phyloP scores from a whole-genome alignment of 1,284 basidiomycete species.

The Tilletia indica region DNA sequence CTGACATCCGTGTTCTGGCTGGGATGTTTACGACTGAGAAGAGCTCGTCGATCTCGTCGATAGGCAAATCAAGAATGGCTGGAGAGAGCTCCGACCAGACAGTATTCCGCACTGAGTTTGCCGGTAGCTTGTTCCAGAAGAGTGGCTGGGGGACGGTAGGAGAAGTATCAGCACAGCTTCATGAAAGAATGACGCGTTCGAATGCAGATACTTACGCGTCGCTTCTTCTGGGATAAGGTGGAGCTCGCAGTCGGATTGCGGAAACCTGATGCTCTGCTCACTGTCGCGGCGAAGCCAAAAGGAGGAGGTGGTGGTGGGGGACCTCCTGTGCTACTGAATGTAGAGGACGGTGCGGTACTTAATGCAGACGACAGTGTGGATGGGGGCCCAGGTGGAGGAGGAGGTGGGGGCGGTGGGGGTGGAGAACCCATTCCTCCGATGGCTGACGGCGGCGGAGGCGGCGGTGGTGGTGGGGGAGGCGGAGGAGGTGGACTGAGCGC shows the following conservation, averaged over 20 bases:
- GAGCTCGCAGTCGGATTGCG: not conserved
- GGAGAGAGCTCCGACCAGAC: constrained; percentile 69
- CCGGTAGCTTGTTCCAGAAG: constrained; percentile 80
- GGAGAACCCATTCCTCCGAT: constrained; percentile 65
- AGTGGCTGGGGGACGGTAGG: constrained; percentile 63
- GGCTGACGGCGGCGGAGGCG: constrained; percentile 17
- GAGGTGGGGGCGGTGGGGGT: not conserved
- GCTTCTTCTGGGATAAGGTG: constrained; percentile 58
- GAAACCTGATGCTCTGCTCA: constrained; percentile 10
- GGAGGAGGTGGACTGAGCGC: constrained; percentile 23
- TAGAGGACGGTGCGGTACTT: no score
- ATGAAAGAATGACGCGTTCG: no score
- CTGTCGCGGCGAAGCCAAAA: constrained; percentile 6
- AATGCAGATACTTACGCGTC: constrained; percentile 58
- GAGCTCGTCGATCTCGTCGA: constrained; percentile 68
- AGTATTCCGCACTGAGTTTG: constrained; percentile 61
- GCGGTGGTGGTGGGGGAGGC: constrained; percentile 19
- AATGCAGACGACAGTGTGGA: not conserved
- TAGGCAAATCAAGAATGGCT: constrained; percentile 60
- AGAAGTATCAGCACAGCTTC: not conserved
- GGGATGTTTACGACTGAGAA: constrained; percentile 66
- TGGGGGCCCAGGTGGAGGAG: constrained; percentile 11
- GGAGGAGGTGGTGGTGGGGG: constrained; percentile 14
- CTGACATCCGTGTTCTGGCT: constrained; percentile 24
- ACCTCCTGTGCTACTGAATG: not conserved